These are phyloP conservation scores for Petunia hybrid DNA, from an alignment of 305 asterid genomes.

Conservation along the genomic window DNA sequence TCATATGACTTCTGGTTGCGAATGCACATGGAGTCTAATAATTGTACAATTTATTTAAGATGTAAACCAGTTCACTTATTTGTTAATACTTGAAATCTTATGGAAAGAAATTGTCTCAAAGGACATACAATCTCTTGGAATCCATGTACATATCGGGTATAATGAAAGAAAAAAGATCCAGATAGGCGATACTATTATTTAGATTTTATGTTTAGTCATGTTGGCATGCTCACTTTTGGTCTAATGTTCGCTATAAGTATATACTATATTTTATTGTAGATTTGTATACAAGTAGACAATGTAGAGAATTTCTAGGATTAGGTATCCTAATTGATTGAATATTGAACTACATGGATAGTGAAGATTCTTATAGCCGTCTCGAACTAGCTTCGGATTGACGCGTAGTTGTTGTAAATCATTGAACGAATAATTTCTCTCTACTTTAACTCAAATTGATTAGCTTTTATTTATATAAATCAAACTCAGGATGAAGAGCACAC, in stretches of 20 bases:
- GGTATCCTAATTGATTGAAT: neutral
- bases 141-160: neutral
- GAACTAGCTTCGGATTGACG: neutral
- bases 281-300: conserved; percentile 3
- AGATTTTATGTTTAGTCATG: neutral
- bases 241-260: neutral
- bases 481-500: conserved; percentile 5
- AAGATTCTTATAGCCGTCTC: neutral
- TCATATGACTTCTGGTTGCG: neutral
- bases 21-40: neutral
- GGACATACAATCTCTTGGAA: neutral
- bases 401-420: neutral
- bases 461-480: neutral
- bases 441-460: neutral
- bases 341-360: neutral
- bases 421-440: neutral
- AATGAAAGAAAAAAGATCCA: neutral
- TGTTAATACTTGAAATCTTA: neutral
- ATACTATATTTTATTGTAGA: neutral
- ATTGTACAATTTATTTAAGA: conserved; percentile 5
- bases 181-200: neutral
- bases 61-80: neutral
- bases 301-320: neutral
- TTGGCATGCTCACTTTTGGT: conserved; percentile 13
- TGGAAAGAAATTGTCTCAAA: neutral